phyloP scores from a whole-genome alignment of 306 rosid species.

The Acacia crassicarpa region DNA sequence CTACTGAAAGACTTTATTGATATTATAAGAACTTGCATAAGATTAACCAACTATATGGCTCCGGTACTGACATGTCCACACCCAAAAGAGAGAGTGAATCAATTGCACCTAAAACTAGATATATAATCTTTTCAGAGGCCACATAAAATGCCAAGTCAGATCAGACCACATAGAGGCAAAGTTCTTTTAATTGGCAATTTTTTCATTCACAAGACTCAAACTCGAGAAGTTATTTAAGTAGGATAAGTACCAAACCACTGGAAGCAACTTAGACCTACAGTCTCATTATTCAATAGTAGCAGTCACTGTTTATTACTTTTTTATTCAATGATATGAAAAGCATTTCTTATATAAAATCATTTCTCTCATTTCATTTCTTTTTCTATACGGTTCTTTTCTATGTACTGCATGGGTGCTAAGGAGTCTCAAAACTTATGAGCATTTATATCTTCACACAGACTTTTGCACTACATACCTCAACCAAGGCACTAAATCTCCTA shows the following conservation, averaged over 20 bases:
- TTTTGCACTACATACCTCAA: slow-evolving; percentile 65
- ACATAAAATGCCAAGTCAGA: background rate
- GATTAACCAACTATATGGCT: background rate
- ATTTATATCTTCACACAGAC: background rate
- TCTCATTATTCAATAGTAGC: background rate
- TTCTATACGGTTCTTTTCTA: background rate
- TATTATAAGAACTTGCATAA: background rate
- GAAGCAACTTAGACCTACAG: background rate
- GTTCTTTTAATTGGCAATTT: background rate
- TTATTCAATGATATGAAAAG: background rate
- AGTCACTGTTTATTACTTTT: background rate
- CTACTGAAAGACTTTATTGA: background rate
- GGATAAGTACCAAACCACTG: background rate
- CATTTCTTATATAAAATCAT: background rate
- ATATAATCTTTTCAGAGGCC: background rate
- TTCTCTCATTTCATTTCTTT: background rate
- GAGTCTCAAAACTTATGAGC: background rate
- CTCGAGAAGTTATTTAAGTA: background rate
- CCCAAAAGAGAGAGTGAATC: background rate
- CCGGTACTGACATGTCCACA: background rate
- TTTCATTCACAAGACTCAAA: background rate
- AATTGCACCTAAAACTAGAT: background rate
- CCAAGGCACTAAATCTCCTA: slow-evolving; percentile 88
- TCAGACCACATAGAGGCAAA: background rate
- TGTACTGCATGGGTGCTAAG: background rate